Evolutionary conservation across 1,284 basidiomycete genomes (phyloP).

Genomic region (Lentinus polychrous): DNA sequence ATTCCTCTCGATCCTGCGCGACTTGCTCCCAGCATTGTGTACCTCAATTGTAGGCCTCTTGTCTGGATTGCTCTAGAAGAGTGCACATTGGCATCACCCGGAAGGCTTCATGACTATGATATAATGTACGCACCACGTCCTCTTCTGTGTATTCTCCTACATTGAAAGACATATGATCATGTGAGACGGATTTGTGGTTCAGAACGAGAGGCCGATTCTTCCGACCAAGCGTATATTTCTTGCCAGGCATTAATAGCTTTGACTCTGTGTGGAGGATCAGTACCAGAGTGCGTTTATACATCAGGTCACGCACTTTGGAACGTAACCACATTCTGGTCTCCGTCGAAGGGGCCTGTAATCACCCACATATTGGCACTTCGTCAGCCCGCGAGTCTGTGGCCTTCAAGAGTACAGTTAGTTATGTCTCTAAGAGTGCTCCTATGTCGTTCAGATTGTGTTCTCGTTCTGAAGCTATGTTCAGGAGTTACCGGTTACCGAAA

Average conservation of each 20-base stretch:
- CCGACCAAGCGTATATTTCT: slow-evolving; percentile 45
- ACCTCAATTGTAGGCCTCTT: slow-evolving; percentile 36
- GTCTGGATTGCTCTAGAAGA: slow-evolving; percentile 31
- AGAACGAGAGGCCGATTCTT: slow-evolving; percentile 41
- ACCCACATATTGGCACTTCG: slow-evolving; percentile 40
- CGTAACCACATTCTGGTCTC: slow-evolving; percentile 25
- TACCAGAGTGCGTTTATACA: neutral
- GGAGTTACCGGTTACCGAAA: no score
- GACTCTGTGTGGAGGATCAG: slow-evolving; percentile 33
- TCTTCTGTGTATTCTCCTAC: slow-evolving; percentile 43
- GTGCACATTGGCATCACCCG: neutral
- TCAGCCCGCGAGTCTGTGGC: no score
- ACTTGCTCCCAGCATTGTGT: slow-evolving; percentile 39
- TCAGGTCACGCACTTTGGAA: slow-evolving; percentile 30
- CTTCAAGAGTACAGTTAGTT: no score
- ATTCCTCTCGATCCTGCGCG: slow-evolving; percentile 30
- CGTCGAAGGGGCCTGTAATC: slow-evolving; percentile 45
- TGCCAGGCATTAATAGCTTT: slow-evolving; percentile 56
- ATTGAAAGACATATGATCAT: slow-evolving; percentile 45
- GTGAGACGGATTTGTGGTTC: slow-evolving; percentile 55
- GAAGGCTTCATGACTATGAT: neutral
- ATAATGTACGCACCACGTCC: slow-evolving; percentile 43
- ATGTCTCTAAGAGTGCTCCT: no score
- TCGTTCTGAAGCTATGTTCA: no score
- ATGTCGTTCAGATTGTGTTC: no score